Evolutionary conservation across 257 asterid genomes (phyloP).

Genomic region (Solanum piurae): DNA sequence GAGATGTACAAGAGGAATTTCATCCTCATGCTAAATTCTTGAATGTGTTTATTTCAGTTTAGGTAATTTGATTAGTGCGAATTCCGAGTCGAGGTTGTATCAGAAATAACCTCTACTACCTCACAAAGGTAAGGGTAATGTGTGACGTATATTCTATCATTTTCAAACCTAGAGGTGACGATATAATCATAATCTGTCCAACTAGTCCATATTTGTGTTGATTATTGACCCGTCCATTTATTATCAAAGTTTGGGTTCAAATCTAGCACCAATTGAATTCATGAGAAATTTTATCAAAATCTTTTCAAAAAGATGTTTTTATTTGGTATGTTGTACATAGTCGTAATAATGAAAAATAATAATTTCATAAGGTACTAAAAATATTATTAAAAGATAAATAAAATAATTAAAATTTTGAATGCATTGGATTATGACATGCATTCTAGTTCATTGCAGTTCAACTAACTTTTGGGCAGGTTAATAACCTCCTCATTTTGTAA

Average conservation of each 20-base stretch:
- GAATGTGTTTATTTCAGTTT: neutral
- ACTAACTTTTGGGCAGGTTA: fast-evolving
- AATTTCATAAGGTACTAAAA: too few relatives aligned
- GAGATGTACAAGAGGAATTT: neutral
- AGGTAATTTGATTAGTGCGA: too few relatives aligned
- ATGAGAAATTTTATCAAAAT: neutral
- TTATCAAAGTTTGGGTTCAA: neutral
- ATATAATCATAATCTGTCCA: neutral
- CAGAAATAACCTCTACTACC: neutral
- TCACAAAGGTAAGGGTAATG: neutral
- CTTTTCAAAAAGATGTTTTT: too few relatives aligned
- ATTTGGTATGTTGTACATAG: too few relatives aligned
- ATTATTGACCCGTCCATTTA: neutral
- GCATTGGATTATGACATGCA: neutral
- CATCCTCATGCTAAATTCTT: neutral
- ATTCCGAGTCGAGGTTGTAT: neutral
- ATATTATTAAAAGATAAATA: too few relatives aligned
- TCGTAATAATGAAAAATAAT: too few relatives aligned
- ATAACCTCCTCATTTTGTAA: too few relatives aligned
- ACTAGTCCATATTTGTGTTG: neutral
- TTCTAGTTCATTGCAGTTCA: neutral
- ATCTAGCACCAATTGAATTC: neutral
- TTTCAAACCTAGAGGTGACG: neutral
- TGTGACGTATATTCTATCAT: neutral
- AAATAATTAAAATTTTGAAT: too few relatives aligned